A percentile compares a stretch with the other conserved stretches of the same genome.
These are phyloP conservation scores for Striga hermonthica DNA, from an alignment of 305 asterid genomes.

Conservation along the genomic window DNA sequence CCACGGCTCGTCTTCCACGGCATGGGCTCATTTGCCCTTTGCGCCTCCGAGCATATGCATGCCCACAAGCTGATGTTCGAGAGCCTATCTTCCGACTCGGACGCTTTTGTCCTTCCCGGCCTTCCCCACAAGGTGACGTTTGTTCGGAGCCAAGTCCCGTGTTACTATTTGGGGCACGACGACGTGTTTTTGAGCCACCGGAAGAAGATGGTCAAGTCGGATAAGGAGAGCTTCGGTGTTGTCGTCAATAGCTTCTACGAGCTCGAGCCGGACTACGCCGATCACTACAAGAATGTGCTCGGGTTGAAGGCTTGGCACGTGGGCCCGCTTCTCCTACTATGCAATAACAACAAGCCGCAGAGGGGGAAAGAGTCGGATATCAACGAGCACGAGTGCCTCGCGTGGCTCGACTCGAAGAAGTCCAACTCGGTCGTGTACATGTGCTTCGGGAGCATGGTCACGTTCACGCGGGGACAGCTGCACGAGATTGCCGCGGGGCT, in stretches of 20 bases:
- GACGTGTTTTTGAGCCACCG: neutral
- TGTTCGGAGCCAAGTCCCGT: neutral
- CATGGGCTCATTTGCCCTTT: neutral
- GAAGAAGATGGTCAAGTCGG: neutral
- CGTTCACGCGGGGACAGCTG: slow-evolving; percentile 1
- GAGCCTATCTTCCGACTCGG: neutral
- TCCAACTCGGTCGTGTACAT: slow-evolving; percentile 15
- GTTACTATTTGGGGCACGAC: neutral
- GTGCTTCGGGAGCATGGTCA: slow-evolving; percentile 21
- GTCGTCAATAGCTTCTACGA: slow-evolving; percentile 41
- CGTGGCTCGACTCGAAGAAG: slow-evolving; percentile 20
- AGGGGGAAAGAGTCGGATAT: neutral
- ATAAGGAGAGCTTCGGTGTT: slow-evolving; percentile 35
- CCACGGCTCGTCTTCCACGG: slow-evolving; percentile 8
- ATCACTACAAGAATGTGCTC: slow-evolving; percentile 28
- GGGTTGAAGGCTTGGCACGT: slow-evolving; percentile 33
- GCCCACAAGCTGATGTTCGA: neutral
- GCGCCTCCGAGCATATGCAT: neutral
- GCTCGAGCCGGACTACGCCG: slow-evolving; percentile 39
- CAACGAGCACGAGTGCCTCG: neutral
- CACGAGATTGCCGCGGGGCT: slow-evolving; percentile 14
- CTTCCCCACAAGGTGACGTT: neutral
- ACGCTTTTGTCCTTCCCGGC: neutral
- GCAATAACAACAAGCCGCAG: neutral
- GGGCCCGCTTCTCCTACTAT: slow-evolving; percentile 39